Base-by-base conservation (phyloP, 108 stramenopile genomes). In the Cyclotella choctawhatcheeana region DNA sequence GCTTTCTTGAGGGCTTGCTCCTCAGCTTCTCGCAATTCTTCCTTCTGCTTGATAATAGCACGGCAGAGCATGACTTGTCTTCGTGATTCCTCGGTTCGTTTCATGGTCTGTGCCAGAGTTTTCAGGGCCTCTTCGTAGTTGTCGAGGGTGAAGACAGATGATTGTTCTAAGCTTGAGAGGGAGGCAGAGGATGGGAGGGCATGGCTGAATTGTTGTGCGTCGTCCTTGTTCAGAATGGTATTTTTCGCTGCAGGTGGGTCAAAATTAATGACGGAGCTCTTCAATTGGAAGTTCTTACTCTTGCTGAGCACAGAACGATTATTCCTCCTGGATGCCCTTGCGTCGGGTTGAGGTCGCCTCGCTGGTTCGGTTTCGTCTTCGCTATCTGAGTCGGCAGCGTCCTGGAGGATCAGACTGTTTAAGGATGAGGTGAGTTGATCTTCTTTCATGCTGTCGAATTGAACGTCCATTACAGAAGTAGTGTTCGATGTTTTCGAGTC, bases 71-170 rank as follows among this genome's bases (percentile, higher is more conserved):
- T 74, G 6, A 80, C 61, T 18, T 76, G 79, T 30, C 53, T 21
- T 5, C 79, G 73, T 10, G 74, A 70, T 22, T 21, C 58, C 45
- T 80, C 74, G 31, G 79, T 80, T n/a, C 73, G 55, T 20, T 74
- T 56, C 79, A 80, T 80, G 31, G 79, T 74, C 17, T 61, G 64
- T 14, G 79, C 79, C 0, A 80, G 67, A 17, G 64, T 53, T 47
- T 72, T 56, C 25, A 78, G 71, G 10, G 77, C 71, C 21, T 55
- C 53, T 47, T 66, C 44, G 71, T 78, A 78, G 17, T 67, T 24
- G 3, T 64, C 64, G 4, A 20, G 64, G 2, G 56, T 58, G 33
- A 58, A 58, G 56, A 58, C 33, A 32, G 56, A 16, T 3, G 56
- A 58, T 51, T 40, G 37, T 7, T n/a, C 17, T 13, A 58, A 18